Evolutionary conservation across 192 early-diverging fungal species (phyloP).

Genomic region (Umbelopsis ramanniana): DNA sequence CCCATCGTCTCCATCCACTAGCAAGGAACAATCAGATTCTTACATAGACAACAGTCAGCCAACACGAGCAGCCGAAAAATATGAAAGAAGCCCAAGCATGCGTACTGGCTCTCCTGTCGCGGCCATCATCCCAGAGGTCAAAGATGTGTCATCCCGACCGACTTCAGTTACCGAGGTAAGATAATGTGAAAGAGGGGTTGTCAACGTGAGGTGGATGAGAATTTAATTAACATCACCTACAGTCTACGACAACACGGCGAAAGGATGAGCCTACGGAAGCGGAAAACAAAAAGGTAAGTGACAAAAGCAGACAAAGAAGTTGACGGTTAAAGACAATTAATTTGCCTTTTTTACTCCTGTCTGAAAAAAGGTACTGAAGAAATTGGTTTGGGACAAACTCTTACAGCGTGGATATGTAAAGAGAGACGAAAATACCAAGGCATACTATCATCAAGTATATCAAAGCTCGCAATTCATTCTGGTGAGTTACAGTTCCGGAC

Average conservation of each 20-base stretch:
- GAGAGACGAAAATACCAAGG: constrained; percentile 10
- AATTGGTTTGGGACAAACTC: constrained; percentile 14
- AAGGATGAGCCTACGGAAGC: constrained; percentile 9
- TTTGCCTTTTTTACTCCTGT: too few species aligned
- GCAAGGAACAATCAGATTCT: neutral
- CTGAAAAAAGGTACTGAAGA: neutral
- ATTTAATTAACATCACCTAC: neutral
- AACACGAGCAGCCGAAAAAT: too few species aligned
- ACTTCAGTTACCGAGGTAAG: neutral
- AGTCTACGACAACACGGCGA: neutral
- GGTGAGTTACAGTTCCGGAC: neutral
- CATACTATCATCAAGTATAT: constrained; percentile 9
- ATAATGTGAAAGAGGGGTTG: neutral
- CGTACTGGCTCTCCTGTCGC: neutral
- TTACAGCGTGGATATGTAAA: neutral
- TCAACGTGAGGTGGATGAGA: neutral
- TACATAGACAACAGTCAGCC: too few species aligned
- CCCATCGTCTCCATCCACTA: neutral
- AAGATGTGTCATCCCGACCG: neutral
- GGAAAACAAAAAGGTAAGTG: constrained; percentile 2
- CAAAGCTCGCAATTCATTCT: constrained; percentile 17
- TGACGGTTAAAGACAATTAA: neutral
- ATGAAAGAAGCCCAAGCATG: too few species aligned
- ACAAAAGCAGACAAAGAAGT: neutral
- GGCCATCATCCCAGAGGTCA: neutral